Evolutionary conservation across 495 filamentous ascomycete species (phyloP).

Genomic region (Cercophora scortea): DNA sequence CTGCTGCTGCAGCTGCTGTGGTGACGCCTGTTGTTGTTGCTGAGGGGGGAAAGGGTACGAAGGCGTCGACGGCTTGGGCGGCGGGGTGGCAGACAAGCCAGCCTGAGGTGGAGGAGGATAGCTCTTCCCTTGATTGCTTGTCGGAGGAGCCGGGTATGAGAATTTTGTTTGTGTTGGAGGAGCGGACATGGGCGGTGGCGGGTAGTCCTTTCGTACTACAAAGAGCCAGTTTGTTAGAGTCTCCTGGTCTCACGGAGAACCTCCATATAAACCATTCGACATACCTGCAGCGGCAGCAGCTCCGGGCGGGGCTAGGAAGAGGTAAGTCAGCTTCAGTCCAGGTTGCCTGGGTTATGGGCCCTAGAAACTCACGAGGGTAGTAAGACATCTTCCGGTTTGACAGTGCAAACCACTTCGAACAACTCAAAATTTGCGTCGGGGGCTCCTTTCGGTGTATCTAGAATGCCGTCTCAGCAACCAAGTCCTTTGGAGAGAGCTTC

Average conservation of each 20-base stretch:
- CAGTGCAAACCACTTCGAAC: not conserved
- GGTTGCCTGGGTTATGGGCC: not conserved
- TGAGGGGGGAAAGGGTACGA: constrained; percentile 28
- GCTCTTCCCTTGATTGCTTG: constrained; percentile 16
- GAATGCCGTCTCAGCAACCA: not conserved
- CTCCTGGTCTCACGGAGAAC: not conserved
- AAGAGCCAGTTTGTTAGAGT: not conserved
- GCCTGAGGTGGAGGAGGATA: constrained; percentile 24
- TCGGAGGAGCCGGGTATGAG: constrained; percentile 34
- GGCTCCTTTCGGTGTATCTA: not conserved
- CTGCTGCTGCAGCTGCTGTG: constrained; percentile 20
- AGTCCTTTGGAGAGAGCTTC: not conserved
- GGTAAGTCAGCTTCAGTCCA: constrained; percentile 9
- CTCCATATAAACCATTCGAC: not conserved
- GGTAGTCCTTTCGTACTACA: constrained; percentile 21
- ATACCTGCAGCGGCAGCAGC: constrained; percentile 18
- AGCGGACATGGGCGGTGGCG: constrained; percentile 27
- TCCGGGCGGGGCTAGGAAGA: constrained; percentile 2
- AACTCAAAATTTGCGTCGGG: not conserved
- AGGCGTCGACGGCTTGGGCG: constrained; percentile 16
- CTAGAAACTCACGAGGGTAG: constrained; percentile 24
- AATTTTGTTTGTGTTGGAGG: constrained; percentile 40
- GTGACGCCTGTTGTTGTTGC: constrained; percentile 31
- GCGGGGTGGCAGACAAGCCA: constrained; percentile 13
- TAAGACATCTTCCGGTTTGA: constrained; percentile 17